phyloP scores from a whole-genome alignment of 176 grass and related monocot species.

The Aegilops longissima region DNA sequence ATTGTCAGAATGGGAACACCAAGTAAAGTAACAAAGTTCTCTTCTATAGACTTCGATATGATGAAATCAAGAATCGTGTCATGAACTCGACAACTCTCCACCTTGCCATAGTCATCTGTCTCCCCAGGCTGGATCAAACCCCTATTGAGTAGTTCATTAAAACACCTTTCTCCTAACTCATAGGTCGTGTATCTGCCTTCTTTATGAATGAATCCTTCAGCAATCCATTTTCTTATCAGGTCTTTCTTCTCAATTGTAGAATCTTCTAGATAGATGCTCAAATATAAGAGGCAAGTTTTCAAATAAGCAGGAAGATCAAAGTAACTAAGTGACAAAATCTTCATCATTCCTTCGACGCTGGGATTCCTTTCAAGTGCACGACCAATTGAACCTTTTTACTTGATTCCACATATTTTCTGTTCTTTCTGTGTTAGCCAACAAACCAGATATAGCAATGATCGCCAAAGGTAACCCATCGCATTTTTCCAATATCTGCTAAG shows the following conservation, averaged over 20 bases:
- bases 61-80: background rate
- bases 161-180: background rate
- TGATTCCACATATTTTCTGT: background rate
- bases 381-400: background rate
- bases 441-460: background rate
- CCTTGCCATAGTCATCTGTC: background rate
- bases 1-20: background rate
- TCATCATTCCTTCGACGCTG: background rate
- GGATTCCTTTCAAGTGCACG: background rate
- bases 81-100: background rate
- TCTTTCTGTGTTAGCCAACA: background rate
- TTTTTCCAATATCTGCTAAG: too few relatives aligned
- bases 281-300: background rate
- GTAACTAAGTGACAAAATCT: background rate
- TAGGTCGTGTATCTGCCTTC: background rate
- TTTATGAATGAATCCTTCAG: background rate
- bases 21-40: slow-evolving; percentile 18
- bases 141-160: background rate
- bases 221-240: background rate
- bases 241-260: background rate
- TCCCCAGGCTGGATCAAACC: background rate
- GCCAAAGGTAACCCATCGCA: too few relatives aligned
- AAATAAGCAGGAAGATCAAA: background rate
- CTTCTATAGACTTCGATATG: background rate
- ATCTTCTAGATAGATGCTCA: background rate